phyloP scores from a whole-genome alignment of 2,329 filamentous ascomycete species.

The Ophiostoma piceae region DNA sequence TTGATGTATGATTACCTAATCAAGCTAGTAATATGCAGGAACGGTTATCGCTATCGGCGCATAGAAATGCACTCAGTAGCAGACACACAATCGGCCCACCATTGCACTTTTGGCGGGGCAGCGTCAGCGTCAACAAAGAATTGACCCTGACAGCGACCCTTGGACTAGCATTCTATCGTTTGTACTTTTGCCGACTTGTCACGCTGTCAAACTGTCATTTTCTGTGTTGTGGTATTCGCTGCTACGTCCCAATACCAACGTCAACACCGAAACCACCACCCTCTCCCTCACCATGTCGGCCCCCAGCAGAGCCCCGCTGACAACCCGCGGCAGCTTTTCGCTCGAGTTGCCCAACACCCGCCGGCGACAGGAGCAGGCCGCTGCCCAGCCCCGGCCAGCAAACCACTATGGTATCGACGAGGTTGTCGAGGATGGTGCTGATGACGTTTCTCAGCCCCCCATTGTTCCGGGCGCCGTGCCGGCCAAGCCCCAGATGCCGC shows the following conservation, averaged over 20 bases:
- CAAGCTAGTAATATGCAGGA: not conserved
- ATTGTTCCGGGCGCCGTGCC: not conserved
- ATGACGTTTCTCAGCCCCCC: constrained; percentile 32
- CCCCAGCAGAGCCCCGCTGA: constrained; percentile 17
- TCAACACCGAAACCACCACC: not conserved
- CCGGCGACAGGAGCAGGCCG: constrained; percentile 41
- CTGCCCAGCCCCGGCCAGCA: constrained; percentile 37
- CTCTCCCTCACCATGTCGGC: constrained; percentile 18
- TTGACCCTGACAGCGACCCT: constrained; percentile 4
- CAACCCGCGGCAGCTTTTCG: constrained; percentile 22
- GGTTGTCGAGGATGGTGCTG: constrained; percentile 52
- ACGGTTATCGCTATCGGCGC: constrained; percentile 6
- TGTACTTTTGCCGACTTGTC: not conserved
- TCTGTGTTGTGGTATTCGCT: not conserved
- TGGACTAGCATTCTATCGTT: not conserved
- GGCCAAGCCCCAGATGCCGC: constrained; percentile 37
- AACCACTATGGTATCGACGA: constrained; percentile 59
- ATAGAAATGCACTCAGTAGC: not conserved
- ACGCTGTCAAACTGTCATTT: not conserved
- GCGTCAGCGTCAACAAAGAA: constrained; percentile 6
- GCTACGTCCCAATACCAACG: not conserved
- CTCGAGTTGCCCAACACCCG: constrained; percentile 59
- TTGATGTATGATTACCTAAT: not conserved
- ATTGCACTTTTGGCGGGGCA: constrained; percentile 6
- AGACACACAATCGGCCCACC: not conserved